Conservation (phyloP, 2,329 filamentous ascomycete genomes). For the Penicillium palitans region DNA sequence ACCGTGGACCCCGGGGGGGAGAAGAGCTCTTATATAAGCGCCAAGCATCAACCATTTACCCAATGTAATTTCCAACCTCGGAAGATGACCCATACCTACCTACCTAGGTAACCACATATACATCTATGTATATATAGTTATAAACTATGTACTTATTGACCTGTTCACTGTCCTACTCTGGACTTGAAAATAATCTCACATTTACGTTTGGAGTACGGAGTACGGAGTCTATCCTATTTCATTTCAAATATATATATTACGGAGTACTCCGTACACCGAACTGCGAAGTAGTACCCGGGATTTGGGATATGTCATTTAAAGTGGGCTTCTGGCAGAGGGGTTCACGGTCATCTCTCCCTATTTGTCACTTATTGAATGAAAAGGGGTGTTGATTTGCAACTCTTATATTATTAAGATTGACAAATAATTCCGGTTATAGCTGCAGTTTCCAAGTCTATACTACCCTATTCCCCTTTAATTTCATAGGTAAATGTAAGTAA, state of each 20-base stretch:
- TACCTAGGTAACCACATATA: not conserved
- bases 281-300: not conserved
- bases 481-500: not conserved
- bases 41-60: constrained; percentile 6
- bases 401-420: not conserved
- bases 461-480: not conserved
- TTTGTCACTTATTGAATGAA: not conserved
- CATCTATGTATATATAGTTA: not conserved
- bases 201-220: too few species aligned
- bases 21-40: constrained; percentile 9
- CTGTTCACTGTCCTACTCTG: not conserved
- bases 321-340: not conserved
- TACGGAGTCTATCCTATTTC: not conserved
- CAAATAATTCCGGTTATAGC: not conserved
- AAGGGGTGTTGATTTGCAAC: not conserved
- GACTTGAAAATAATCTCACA: not conserved
- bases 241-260: not conserved
- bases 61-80: too few species aligned
- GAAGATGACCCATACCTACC: too few species aligned
- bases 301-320: not conserved
- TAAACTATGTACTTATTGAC: not conserved
- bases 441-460: not conserved
- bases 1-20: not conserved
- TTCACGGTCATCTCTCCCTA: not conserved
- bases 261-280: not conserved